Evolutionary conservation across 345 rosid species (phyloP).

Genomic region (Camelina neglecta): DNA sequence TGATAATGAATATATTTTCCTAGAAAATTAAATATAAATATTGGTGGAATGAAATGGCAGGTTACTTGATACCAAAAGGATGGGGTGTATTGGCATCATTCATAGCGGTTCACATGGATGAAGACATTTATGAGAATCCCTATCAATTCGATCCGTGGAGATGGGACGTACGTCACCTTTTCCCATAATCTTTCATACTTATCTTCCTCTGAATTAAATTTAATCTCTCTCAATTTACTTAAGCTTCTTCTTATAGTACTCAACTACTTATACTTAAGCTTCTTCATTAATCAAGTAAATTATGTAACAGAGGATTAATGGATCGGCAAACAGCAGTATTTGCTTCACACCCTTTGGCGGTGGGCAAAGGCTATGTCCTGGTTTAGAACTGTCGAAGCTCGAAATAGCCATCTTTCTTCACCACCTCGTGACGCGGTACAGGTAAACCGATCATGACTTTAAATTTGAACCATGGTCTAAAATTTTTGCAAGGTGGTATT

Average conservation of each 20-base stretch:
- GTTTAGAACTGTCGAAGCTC: slow-evolving; percentile 86
- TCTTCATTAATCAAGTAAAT: neutral
- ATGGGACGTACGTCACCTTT: slow-evolving; percentile 75
- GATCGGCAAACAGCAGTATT: slow-evolving; percentile 54
- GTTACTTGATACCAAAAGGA: slow-evolving; percentile 85
- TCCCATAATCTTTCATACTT: neutral
- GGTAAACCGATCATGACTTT: slow-evolving; percentile 43
- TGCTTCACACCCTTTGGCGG: slow-evolving; percentile 97
- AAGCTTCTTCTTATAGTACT: neutral
- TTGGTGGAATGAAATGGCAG: slow-evolving; percentile 50
- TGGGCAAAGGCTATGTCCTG: slow-evolving; percentile 98
- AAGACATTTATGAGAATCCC: slow-evolving; percentile 74
- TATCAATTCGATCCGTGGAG: slow-evolving; percentile 90
- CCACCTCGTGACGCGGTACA: slow-evolving; percentile 76
- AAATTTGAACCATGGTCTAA: neutral
- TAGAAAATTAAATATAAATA: neutral
- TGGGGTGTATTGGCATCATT: slow-evolving; percentile 95
- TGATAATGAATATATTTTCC: neutral
- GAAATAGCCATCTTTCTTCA: slow-evolving; percentile 93
- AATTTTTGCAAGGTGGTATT: neutral
- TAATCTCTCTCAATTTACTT: neutral
- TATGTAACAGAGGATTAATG: slow-evolving; percentile 61
- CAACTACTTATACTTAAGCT: neutral
- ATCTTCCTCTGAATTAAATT: neutral
- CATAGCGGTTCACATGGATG: slow-evolving; percentile 89